phyloP scores from a whole-genome alignment of 805 yeast species.

The Teunomyces tritomae region DNA sequence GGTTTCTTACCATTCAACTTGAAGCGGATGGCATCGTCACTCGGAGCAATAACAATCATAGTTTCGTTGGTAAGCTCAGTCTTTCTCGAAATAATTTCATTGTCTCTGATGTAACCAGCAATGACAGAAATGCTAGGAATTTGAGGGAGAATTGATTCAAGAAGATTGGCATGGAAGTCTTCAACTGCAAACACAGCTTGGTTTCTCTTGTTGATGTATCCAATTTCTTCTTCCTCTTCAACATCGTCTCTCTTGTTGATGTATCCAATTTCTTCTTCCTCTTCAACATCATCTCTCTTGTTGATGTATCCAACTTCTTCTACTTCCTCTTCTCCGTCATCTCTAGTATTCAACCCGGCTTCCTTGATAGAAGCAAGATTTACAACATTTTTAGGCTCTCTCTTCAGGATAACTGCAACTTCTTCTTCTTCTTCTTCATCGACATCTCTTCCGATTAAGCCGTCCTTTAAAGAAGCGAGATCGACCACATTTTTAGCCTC shows the following conservation, averaged over 20 bases:
- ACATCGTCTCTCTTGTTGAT: too few relatives aligned
- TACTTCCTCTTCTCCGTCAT: slow-evolving; percentile 5
- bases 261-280: too few relatives aligned
- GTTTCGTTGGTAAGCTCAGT: slow-evolving; percentile 45
- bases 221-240: background rate
- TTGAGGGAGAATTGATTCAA: slow-evolving; percentile 39
- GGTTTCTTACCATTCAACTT: slow-evolving; percentile 61
- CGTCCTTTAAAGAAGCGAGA: slow-evolving; percentile 2
- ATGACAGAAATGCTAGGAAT: slow-evolving; percentile 51
- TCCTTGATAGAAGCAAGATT: slow-evolving; percentile 6
- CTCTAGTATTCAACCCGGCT: background rate
- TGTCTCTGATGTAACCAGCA: slow-evolving; percentile 68
- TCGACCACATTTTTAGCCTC: slow-evolving; percentile 8
- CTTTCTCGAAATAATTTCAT: slow-evolving; percentile 45
- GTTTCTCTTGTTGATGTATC: background rate
- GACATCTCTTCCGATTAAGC: background rate
- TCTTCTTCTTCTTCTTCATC: background rate
- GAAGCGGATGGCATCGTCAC: slow-evolving; percentile 48
- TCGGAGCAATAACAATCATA: slow-evolving; percentile 68
- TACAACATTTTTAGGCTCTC: slow-evolving; percentile 6
- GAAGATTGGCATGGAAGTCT: slow-evolving; percentile 18
- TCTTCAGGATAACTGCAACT: background rate
- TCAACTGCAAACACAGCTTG: slow-evolving; percentile 14
- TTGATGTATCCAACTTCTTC: background rate
- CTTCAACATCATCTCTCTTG: too few relatives aligned